Base-by-base conservation (phyloP, 2,329 filamentous ascomycete species). In the Leptographium lundbergii region DNA sequence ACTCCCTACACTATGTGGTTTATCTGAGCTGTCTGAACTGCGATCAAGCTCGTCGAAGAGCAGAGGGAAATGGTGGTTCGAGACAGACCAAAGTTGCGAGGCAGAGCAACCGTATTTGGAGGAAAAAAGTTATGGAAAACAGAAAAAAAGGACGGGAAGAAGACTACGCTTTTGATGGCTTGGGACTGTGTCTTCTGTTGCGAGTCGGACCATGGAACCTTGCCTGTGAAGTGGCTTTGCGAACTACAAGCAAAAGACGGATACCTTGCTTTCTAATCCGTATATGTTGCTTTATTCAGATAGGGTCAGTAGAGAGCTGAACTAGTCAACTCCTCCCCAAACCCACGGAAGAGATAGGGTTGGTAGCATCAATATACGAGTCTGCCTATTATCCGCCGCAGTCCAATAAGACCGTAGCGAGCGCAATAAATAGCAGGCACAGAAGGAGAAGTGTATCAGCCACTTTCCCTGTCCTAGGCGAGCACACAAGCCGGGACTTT, bases 1-100 rank as follows among this genome's bases (percentile, higher is more conserved):
- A 71, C 75, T 54, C 69, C 68, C 29, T 67, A 63, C 36, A 72
- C 72, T 10, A 76, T 77, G 74, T 77, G 75, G 75, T 77, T 67
- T 61, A 71, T 76, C 65, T 77, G 66, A 65, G 39, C 22, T 19
- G 42, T 4, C 19, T 25, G 9, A 22, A n/a, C 22, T 11, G 42
- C n/a, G 7, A 14, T 6, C 19, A 50, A 6, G 11, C n/a, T 4
- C 19, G 17, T 14, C 22, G 27, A 29, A 27, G 34, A 19, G 11
- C 22, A 22, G 4, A 34, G 11, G 27, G 42, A 11, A 34, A 48
- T 3, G 17, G 24, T 32, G 19, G 19, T 32, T 25, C 14, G 34
- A 42, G 17, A 42, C 39, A 17, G 17, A 19, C 14, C 6, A 14
- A 3, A 19, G 19, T 45, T 45, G 19, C 42, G 17, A 45, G 42